These are phyloP conservation scores for Wickerhamiella qilinensis DNA, from an alignment of 805 yeast species.

Conservation along the genomic window DNA sequence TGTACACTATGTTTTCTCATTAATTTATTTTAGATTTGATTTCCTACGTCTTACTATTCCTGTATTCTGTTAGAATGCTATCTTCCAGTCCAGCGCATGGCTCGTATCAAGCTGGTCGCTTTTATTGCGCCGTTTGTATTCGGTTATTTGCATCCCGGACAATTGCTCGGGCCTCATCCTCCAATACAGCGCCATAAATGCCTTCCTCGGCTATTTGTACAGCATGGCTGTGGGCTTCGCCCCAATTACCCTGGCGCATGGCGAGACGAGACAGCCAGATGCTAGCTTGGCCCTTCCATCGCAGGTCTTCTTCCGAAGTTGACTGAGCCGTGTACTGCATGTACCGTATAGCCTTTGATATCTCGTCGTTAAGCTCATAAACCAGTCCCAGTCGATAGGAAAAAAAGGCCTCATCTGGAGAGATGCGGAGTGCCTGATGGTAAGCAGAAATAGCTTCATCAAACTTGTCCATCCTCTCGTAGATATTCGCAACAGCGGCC, in stretches of 20 bases:
- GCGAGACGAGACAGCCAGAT: conserved; percentile 74
- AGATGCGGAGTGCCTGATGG: conserved; percentile 52
- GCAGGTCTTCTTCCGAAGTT: conserved; percentile 49
- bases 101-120: no score
- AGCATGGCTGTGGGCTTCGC: conserved; percentile 58
- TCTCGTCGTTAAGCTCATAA: conserved; percentile 40
- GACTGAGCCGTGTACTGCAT: conserved; percentile 51
- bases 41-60: no score
- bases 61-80: no score
- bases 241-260: conserved; percentile 37
- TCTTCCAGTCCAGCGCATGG: no score
- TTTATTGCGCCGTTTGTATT: background rate
- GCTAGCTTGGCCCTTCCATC: conserved; percentile 64
- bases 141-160: conserved; percentile 45
- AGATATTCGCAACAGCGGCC: conserved; percentile 87
- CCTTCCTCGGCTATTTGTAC: conserved; percentile 29
- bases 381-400: conserved; percentile 54
- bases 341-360: conserved; percentile 36
- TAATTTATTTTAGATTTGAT: no score
- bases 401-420: conserved; percentile 38
- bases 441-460: conserved; percentile 69
- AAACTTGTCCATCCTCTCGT: conserved; percentile 54
- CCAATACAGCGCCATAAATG: conserved; percentile 60
- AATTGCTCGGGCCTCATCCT: conserved; percentile 77
- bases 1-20: no score